Conservation (phyloP, 2,329 filamentous ascomycete species). For the Fusarium torreyae region DNA sequence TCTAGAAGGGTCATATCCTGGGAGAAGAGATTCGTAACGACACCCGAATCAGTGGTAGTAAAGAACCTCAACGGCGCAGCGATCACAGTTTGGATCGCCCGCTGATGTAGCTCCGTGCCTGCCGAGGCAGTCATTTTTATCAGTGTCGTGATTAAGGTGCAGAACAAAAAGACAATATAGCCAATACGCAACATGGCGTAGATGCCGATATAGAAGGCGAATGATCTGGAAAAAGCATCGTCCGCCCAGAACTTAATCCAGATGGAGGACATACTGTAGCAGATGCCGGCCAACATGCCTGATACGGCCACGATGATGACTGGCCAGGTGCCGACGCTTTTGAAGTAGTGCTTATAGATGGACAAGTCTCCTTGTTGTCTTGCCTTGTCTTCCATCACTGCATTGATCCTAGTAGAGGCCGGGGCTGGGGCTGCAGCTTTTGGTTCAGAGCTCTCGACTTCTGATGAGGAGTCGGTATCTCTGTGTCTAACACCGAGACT, state of each 20-base stretch:
- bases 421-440: background rate
- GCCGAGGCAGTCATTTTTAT: slow-evolving; percentile 51
- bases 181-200: slow-evolving; percentile 47
- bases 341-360: slow-evolving; percentile 56
- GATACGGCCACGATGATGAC: slow-evolving; percentile 42
- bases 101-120: slow-evolving; percentile 53
- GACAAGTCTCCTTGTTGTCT: slow-evolving; percentile 53
- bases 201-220: slow-evolving; percentile 53
- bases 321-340: slow-evolving; percentile 42
- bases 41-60: slow-evolving; percentile 58
- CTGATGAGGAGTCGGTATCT: slow-evolving; percentile 7
- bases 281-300: slow-evolving; percentile 47
- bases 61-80: slow-evolving; percentile 61
- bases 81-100: slow-evolving; percentile 54
- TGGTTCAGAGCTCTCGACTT: background rate
- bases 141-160: slow-evolving; percentile 27
- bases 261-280: slow-evolving; percentile 51
- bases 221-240: slow-evolving; percentile 45
- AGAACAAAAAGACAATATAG: slow-evolving; percentile 42
- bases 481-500: slow-evolving; percentile 54
- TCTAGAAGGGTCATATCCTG: slow-evolving; percentile 63
- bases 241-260: slow-evolving; percentile 62
- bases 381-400: slow-evolving; percentile 42
- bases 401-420: background rate
- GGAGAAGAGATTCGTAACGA: slow-evolving; percentile 61